Evolutionary conservation across 176 grass and related monocot genomes (phyloP).

Genomic region (Cenchrus americanus): DNA sequence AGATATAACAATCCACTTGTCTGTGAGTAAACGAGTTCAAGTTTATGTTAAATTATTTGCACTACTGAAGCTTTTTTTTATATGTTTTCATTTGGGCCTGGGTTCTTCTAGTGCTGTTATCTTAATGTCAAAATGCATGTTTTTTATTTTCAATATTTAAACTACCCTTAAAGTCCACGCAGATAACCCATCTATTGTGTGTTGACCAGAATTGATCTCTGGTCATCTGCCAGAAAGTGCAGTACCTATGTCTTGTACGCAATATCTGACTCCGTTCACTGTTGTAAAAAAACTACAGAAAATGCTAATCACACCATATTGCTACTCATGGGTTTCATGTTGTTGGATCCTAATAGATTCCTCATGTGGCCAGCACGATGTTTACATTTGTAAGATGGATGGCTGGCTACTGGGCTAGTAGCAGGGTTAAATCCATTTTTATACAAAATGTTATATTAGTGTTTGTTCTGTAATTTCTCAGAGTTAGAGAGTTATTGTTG

Average conservation of each 20-base stretch:
- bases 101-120: neutral
- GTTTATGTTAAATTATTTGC: neutral
- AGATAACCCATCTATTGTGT: neutral
- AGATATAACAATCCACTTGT: neutral
- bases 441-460: neutral
- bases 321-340: neutral
- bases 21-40: neutral
- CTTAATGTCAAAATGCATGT: neutral
- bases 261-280: neutral
- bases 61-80: neutral
- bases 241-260: neutral
- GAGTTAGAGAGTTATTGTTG: neutral
- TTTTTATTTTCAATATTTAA: neutral
- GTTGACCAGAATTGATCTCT: neutral
- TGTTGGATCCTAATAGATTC: neutral
- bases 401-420: slow-evolving; percentile 1
- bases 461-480: neutral
- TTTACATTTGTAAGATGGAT: slow-evolving; percentile 8
- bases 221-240: neutral
- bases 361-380: neutral
- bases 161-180: too few relatives aligned
- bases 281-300: neutral
- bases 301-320: neutral
- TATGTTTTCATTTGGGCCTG: neutral
- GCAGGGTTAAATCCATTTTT: slow-evolving; percentile 4